phyloP scores from a whole-genome alignment of 2,329 filamentous ascomycete species.

The Pseudogymnoascus sp. region DNA sequence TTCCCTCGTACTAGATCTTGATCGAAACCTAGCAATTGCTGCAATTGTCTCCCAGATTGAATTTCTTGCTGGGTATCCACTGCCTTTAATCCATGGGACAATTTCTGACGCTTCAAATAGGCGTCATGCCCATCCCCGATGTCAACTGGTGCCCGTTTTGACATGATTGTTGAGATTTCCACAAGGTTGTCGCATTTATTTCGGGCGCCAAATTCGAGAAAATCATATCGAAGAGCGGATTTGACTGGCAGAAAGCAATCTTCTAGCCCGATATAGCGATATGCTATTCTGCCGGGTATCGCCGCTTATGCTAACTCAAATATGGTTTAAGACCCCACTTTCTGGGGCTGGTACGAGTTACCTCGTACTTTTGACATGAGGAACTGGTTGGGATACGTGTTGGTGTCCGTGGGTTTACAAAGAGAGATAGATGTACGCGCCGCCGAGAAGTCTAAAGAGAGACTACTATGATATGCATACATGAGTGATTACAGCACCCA shows the following conservation, averaged over 20 bases:
- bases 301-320: not conserved
- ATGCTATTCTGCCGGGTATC: constrained; percentile 1
- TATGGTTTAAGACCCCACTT: not conserved
- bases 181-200: constrained; percentile 8
- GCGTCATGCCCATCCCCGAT: constrained; percentile 26
- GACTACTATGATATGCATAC: too few species aligned
- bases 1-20: constrained; percentile 61
- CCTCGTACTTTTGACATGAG: too few species aligned
- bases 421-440: too few species aligned
- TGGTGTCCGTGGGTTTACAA: too few species aligned
- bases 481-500: too few species aligned
- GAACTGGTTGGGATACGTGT: too few species aligned
- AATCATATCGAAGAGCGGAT: constrained; percentile 4
- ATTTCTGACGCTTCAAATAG: constrained; percentile 30
- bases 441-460: too few species aligned
- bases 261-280: not conserved
- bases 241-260: constrained; percentile 4
- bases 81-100: constrained; percentile 43
- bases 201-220: not conserved
- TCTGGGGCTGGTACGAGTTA: not conserved
- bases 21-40: constrained; percentile 60
- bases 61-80: constrained; percentile 48
- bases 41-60: constrained; percentile 57
- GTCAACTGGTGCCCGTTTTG: constrained; percentile 25
- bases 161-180: constrained; percentile 19